These are phyloP conservation scores for Porogramme epimiltina DNA, from an alignment of 1,284 basidiomycete species.

Conservation along the genomic window DNA sequence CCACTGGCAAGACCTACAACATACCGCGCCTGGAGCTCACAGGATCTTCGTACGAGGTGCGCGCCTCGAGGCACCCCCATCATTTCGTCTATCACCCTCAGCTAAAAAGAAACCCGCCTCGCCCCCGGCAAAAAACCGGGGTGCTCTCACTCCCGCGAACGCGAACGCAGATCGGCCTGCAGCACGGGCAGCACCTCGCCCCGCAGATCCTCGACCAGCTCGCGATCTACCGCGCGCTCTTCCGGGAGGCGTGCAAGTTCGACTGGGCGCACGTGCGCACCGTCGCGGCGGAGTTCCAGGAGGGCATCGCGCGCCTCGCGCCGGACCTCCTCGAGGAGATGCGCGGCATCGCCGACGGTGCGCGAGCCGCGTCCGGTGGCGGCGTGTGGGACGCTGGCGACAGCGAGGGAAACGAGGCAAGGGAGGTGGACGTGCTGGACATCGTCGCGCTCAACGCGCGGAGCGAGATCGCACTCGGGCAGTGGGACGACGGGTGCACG, in stretches of 20 bases:
- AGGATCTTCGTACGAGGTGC: slow-evolving; percentile 10
- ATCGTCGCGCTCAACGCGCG: slow-evolving; percentile 38
- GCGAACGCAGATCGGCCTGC: slow-evolving; percentile 31
- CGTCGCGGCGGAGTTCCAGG: slow-evolving; percentile 29
- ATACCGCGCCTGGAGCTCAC: slow-evolving; percentile 1
- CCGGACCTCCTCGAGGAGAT: slow-evolving; percentile 37
- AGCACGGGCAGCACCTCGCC: slow-evolving; percentile 32
- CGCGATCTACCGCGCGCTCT: slow-evolving; percentile 33
- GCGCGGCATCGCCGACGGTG: slow-evolving; percentile 35
- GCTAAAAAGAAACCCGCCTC: no score
- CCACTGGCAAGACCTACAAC: background rate
- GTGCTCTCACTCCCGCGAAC: no score
- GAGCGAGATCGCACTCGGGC: slow-evolving; percentile 40
- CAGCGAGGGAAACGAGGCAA: background rate
- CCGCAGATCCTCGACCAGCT: slow-evolving; percentile 34
- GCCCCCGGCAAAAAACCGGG: background rate
- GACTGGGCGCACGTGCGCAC: slow-evolving; percentile 34
- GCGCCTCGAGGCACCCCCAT: background rate
- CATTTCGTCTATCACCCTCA: background rate
- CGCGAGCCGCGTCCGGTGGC: slow-evolving; percentile 1
- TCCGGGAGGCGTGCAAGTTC: slow-evolving; percentile 33
- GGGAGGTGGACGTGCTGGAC: slow-evolving; percentile 29
- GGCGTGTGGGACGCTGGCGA: background rate
- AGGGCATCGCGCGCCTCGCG: slow-evolving; percentile 27
- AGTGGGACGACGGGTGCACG: slow-evolving; percentile 41